Percentiles rank a stretch among this genome's conserved stretches.
These are phyloP conservation scores for Aspergillus hortae DNA, from an alignment of 2,329 filamentous ascomycete genomes.

Conservation along the genomic window DNA sequence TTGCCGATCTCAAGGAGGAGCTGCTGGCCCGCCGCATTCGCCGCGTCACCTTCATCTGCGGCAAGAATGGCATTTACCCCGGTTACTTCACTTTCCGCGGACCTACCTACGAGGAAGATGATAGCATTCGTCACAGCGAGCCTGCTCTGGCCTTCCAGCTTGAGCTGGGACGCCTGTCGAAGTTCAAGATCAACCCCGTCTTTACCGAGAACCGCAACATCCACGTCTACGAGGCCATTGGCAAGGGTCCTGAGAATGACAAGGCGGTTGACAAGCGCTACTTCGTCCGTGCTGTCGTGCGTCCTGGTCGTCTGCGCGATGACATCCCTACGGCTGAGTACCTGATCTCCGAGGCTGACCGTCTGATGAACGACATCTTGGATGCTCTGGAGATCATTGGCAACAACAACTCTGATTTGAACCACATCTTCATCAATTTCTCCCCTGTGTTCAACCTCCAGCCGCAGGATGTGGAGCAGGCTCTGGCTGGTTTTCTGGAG, in stretches of 20 bases:
- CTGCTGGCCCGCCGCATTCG: constrained; percentile 77
- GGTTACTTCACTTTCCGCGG: constrained; percentile 99
- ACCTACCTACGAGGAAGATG: constrained; percentile 81
- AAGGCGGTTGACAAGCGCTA: constrained; percentile 72
- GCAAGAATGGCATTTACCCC: constrained; percentile 90
- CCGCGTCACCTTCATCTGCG: constrained; percentile 92
- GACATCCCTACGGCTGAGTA: constrained; percentile 99
- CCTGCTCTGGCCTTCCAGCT: constrained; percentile 98
- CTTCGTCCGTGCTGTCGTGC: constrained; percentile 93
- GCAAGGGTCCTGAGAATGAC: constrained; percentile 91
- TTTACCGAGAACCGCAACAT: constrained; percentile 99
- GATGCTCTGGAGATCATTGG: constrained; percentile 97
- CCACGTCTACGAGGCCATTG: constrained; percentile 94
- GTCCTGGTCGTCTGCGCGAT: constrained; percentile 88
- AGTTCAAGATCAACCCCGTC: constrained; percentile 97
- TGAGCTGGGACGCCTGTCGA: constrained; percentile 86
- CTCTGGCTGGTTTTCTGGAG: constrained; percentile 90
- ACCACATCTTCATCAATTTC: constrained; percentile 99
- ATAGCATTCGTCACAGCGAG: constrained; percentile 95
- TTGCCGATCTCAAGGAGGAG: constrained; percentile 79
- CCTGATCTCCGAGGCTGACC: constrained; percentile 93
- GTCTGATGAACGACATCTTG: constrained; percentile 94
- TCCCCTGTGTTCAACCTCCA: constrained; percentile 91
- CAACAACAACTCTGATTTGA: constrained; percentile 98
- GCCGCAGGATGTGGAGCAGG: constrained; percentile 86